Conservation (phyloP, 2,329 filamentous ascomycete species). For the Thelonectria olida region DNA sequence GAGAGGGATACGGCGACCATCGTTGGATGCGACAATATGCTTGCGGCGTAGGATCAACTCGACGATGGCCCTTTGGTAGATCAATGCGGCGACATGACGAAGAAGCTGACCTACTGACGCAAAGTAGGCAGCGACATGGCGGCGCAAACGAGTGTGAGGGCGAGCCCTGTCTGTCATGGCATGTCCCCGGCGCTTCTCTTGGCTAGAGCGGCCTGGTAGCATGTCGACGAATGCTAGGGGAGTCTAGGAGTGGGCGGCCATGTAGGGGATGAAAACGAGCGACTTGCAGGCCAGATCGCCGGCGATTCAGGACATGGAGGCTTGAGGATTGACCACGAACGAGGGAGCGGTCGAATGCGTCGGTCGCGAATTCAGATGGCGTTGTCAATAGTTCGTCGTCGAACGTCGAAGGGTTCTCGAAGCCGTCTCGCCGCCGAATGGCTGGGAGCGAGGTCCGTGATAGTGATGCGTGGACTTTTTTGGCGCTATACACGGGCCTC, state of each 20-base stretch:
- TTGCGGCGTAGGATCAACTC: slow-evolving; percentile 69
- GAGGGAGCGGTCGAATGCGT: not conserved
- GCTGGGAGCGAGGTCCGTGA: not conserved
- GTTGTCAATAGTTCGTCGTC: not conserved
- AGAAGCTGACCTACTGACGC: slow-evolving; percentile 32
- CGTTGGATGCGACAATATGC: slow-evolving; percentile 74
- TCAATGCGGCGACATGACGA: slow-evolving; percentile 25
- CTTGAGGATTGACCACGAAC: slow-evolving; percentile 5
- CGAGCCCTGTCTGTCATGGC: slow-evolving; percentile 15
- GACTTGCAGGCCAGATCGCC: slow-evolving; percentile 11
- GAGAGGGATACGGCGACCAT: slow-evolving; percentile 67
- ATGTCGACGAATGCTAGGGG: slow-evolving; percentile 21
- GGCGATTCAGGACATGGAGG: slow-evolving; percentile 14
- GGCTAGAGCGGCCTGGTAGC: slow-evolving; percentile 27
- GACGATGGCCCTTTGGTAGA: slow-evolving; percentile 53
- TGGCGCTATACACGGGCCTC: not conserved
- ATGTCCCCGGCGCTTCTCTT: slow-evolving; percentile 25
- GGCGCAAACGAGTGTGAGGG: slow-evolving; percentile 21
- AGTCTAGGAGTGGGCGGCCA: slow-evolving; percentile 6
- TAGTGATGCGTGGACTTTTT: slow-evolving; percentile 7
- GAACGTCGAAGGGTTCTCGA: not conserved
- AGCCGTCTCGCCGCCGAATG: slow-evolving; percentile 5
- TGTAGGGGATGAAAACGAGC: slow-evolving; percentile 28
- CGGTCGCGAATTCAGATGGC: not conserved
- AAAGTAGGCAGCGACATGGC: slow-evolving; percentile 16